Base-by-base conservation (phyloP, 2,329 filamentous ascomycete species). In the Fusarium sarcochroum region DNA sequence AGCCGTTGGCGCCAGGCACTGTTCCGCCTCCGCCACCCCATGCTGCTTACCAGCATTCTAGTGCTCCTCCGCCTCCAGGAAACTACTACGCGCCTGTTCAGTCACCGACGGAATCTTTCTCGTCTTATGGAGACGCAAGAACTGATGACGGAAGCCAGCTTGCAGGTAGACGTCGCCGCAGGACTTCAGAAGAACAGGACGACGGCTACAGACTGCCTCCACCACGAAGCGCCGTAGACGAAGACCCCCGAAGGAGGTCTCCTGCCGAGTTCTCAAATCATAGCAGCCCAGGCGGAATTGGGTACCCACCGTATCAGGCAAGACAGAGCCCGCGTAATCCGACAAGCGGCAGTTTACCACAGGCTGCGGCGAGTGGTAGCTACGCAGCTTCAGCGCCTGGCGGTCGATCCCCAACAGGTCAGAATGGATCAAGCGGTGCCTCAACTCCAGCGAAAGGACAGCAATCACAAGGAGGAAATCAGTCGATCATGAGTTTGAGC, bases 401-500 rank as follows among this genome's bases (percentile, higher is more conserved):
- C 13, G 75, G 73, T 42, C 76, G 79, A 23, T 81, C 83, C 32
- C 80, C 82, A 9, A 67, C 75, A 21, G 76, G 76, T 32, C 76
- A 75, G 25, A 79, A 74, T 50, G 77, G 76, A 34, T 79, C 78
- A 23, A 80, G 79, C 62, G 80, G 76, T 58, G 69, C 74, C 9
- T 80, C 79, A 59, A 78, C 79, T 46, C 70, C 79, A 15, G 70
- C 76, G 20, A 76, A 75, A 25, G 72, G 76, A 61, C 64, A 73
- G 52, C 65, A 69, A 38, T 40, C 64, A 23, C 70, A 73, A 56
- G 69, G 71, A 49, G 72, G 69, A 32, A 68, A 75, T 15, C 54
- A 73, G 13, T 85, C 84, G n/a, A 80, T 85, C 21, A 87, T 87
- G 85, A 87, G 83, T 70, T 71, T 86, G 40, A 84, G 82, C 72